Conservation (phyloP, 805 yeast genomes). For the Danielia reshetovae region DNA sequence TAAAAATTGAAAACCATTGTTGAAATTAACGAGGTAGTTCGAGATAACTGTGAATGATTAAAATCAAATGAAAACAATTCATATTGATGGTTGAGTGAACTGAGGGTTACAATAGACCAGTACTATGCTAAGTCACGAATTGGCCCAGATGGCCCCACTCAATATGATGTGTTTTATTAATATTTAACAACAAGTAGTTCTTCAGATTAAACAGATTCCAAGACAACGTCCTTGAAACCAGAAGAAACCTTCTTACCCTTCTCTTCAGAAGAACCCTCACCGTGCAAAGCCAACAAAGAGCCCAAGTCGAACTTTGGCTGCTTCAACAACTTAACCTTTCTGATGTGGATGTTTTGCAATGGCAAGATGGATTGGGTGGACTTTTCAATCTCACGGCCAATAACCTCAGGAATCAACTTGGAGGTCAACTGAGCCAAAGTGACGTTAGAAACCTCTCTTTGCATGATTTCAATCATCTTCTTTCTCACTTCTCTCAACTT, state of each 20-base stretch:
- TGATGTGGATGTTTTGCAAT: slow-evolving; percentile 10
- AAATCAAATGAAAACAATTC: too few species aligned
- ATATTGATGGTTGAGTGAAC: too few species aligned
- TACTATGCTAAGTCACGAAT: too few species aligned
- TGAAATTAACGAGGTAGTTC: too few species aligned
- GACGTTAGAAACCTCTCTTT: slow-evolving; percentile 5
- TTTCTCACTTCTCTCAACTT: slow-evolving; percentile 6
- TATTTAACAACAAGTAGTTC: slow-evolving; percentile 14
- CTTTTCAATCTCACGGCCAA: slow-evolving; percentile 8
- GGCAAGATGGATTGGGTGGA: slow-evolving; percentile 6
- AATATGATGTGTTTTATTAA: slow-evolving; percentile 14
- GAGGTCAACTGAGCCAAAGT: slow-evolving; percentile 5
- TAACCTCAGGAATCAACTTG: slow-evolving; percentile 8
- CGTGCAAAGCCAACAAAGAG: slow-evolving; percentile 10
- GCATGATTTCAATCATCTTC: slow-evolving; percentile 6
- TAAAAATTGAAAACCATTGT: too few species aligned
- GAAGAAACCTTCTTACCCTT: slow-evolving; percentile 9
- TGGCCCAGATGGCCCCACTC: too few species aligned
- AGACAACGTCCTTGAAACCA: slow-evolving; percentile 11
- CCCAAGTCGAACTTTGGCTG: slow-evolving; percentile 11
- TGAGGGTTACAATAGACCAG: too few species aligned
- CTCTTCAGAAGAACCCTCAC: slow-evolving; percentile 7
- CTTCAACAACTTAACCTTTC: slow-evolving; percentile 11
- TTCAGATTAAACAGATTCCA: slow-evolving; percentile 7
- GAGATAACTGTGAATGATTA: too few species aligned